Evolutionary conservation across 2,329 filamentous ascomycete genomes (phyloP).

Genomic region (Alternaria hordeiaustralica): DNA sequence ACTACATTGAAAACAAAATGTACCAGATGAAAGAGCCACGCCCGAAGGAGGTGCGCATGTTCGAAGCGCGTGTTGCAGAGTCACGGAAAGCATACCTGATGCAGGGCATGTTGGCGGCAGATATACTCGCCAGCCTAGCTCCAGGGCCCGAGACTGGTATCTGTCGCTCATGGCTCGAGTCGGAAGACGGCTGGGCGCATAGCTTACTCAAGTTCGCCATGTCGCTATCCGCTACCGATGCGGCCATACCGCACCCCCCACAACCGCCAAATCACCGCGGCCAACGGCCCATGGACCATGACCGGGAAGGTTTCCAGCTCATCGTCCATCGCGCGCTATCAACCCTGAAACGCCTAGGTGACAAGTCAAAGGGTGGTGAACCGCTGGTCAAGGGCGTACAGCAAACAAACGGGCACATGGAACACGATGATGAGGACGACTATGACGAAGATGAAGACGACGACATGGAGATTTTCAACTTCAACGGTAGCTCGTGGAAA

Average conservation of each 20-base stretch:
- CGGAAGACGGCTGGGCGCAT: conserved; percentile 81
- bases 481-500: conserved; percentile 42
- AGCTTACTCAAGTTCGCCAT: conserved; percentile 79
- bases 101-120: conserved; percentile 88
- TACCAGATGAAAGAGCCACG: conserved; percentile 53
- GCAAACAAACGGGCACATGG: conserved; percentile 34
- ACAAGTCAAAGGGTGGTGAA: conserved; percentile 51
- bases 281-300: conserved; percentile 42
- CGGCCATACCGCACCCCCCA: conserved; percentile 32
- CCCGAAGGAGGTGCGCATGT: conserved; percentile 45
- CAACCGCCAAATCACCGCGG: conserved; percentile 39
- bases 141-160: conserved; percentile 74
- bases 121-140: conserved; percentile 80
- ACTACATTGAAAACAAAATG: conserved; percentile 55
- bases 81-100: conserved; percentile 86
- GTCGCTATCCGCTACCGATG: conserved; percentile 58
- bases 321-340: conserved; percentile 55
- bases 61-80: conserved; percentile 71
- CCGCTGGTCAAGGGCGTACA: conserved; percentile 37
- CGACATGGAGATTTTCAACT: conserved; percentile 42
- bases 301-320: conserved; percentile 46
- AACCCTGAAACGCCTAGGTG: conserved; percentile 56
- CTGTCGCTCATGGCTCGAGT: conserved; percentile 80
- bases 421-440: conserved; percentile 26
- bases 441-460: conserved; percentile 37